A percentile compares a stretch with the other conserved stretches of the same genome.
Conservation (phyloP, 2,329 filamentous ascomycete species). For the Fusarium nygamai region DNA sequence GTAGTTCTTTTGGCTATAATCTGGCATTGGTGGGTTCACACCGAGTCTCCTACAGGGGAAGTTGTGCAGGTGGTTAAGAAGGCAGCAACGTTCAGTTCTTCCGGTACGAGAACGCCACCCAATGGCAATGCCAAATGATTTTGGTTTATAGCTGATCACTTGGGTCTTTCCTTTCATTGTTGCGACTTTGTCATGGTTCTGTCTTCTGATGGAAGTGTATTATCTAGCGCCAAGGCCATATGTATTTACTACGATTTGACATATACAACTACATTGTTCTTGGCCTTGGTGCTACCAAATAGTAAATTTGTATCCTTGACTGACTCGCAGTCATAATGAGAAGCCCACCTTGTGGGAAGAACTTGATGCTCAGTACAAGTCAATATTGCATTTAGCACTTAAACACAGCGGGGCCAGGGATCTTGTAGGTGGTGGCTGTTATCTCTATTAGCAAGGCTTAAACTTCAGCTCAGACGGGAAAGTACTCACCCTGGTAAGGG, state of each 20-base stretch:
- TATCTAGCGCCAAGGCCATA: not conserved
- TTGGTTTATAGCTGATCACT: not conserved
- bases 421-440: conserved; percentile 53
- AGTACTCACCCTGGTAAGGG: conserved; percentile 56
- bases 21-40: conserved; percentile 46
- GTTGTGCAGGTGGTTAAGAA: conserved; percentile 35
- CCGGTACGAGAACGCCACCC: conserved; percentile 14
- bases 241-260: conserved; percentile 9
- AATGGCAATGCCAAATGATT: conserved; percentile 1
- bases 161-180: too few relatives aligned
- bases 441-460: not conserved
- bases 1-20: conserved; percentile 38
- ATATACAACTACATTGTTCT: conserved; percentile 11
- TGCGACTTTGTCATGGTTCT: not conserved
- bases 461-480: not conserved
- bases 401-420: conserved; percentile 60
- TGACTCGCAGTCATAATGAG: conserved; percentile 14
- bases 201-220: not conserved
- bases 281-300: conserved; percentile 8
- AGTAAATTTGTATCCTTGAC: not conserved
- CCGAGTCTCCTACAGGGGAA: conserved; percentile 33
- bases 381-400: conserved; percentile 49
- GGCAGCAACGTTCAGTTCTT: conserved; percentile 34
- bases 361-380: not conserved
- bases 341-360: conserved; percentile 18